Conservation (phyloP, 306 rosid species). For the Sphenostylis stenocarpa region DNA sequence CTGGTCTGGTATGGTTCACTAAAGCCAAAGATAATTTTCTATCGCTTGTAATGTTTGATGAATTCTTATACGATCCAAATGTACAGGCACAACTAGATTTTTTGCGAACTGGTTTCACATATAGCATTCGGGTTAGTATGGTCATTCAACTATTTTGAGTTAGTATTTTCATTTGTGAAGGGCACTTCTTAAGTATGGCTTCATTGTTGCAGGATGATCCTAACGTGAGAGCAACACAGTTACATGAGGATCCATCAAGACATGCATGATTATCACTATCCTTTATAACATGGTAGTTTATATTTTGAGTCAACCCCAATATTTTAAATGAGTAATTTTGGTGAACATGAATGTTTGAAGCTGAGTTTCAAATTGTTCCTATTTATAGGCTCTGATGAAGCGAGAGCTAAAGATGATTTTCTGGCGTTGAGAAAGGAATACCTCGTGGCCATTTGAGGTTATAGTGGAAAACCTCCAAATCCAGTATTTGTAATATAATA, state of each 20-base stretch:
- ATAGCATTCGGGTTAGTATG: slow-evolving; percentile 84
- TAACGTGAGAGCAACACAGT: slow-evolving; percentile 77
- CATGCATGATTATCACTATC: slow-evolving; percentile 57
- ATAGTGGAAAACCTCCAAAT: slow-evolving; percentile 31
- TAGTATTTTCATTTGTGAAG: not conserved
- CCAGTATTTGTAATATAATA: slow-evolving; percentile 59
- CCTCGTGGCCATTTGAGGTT: slow-evolving; percentile 36
- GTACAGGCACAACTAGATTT: slow-evolving; percentile 97
- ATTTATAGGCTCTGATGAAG: slow-evolving; percentile 39
- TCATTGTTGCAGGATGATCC: slow-evolving; percentile 79
- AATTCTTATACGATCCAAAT: slow-evolving; percentile 31
- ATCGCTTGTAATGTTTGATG: slow-evolving; percentile 22
- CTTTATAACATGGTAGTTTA: slow-evolving; percentile 35
- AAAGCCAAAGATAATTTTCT: slow-evolving; percentile 25
- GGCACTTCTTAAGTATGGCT: slow-evolving; percentile 22
- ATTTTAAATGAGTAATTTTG: slow-evolving; percentile 18
- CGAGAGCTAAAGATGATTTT: slow-evolving; percentile 37
- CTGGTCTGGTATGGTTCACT: slow-evolving; percentile 76
- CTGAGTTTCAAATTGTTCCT: slow-evolving; percentile 22
- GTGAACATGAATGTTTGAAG: slow-evolving; percentile 11
- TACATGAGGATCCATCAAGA: slow-evolving; percentile 95
- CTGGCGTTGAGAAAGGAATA: slow-evolving; percentile 38
- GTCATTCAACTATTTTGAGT: not conserved
- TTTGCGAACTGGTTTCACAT: slow-evolving; percentile 76
- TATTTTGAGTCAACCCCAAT: slow-evolving; percentile 16